phyloP scores from a whole-genome alignment of 2,329 filamentous ascomycete genomes.

The Penicillium sp. region DNA sequence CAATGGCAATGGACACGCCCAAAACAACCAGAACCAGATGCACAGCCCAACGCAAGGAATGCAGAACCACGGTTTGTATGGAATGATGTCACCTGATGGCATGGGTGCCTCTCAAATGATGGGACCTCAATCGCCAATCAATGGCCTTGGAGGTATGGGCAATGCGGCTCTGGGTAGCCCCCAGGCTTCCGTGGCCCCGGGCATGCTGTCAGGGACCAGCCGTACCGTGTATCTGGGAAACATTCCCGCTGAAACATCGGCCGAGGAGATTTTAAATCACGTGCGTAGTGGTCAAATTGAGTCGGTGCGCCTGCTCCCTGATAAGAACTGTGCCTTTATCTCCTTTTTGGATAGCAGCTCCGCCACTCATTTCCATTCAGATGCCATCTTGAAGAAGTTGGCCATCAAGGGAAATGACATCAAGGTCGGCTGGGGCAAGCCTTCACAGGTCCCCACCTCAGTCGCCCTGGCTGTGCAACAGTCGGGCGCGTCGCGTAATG shows the following conservation, averaged over 20 bases:
- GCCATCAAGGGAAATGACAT: conserved; percentile 98
- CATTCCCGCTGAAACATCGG: conserved; percentile 94
- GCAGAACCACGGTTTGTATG: conserved; percentile 71
- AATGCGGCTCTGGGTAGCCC: conserved; percentile 62
- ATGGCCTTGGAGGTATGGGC: conserved; percentile 64
- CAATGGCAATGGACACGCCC: conserved; percentile 52
- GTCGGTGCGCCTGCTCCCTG: conserved; percentile 91
- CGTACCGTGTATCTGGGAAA: conserved; percentile 97
- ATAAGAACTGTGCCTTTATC: conserved; percentile 99
- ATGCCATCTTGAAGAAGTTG: conserved; percentile 99
- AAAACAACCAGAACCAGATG: conserved; percentile 59
- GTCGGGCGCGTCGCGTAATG: conserved; percentile 92
- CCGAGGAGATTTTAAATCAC: conserved; percentile 94
- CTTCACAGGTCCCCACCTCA: conserved; percentile 94
- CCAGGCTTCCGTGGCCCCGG: conserved; percentile 73
- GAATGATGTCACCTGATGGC: conserved; percentile 79
- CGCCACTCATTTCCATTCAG: conserved; percentile 97
- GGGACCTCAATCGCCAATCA: conserved; percentile 83
- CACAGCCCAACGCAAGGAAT: conserved; percentile 73
- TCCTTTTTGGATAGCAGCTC: conserved; percentile 98
- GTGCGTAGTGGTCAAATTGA: conserved; percentile 97
- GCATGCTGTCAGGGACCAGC: conserved; percentile 83
- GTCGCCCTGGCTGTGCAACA: conserved; percentile 97
- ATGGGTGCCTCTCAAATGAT: conserved; percentile 77
- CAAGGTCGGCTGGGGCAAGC: conserved; percentile 99